Evolutionary conservation across 768 basidiomycete species (phyloP).

Genomic region (Mycena epipterygia): DNA sequence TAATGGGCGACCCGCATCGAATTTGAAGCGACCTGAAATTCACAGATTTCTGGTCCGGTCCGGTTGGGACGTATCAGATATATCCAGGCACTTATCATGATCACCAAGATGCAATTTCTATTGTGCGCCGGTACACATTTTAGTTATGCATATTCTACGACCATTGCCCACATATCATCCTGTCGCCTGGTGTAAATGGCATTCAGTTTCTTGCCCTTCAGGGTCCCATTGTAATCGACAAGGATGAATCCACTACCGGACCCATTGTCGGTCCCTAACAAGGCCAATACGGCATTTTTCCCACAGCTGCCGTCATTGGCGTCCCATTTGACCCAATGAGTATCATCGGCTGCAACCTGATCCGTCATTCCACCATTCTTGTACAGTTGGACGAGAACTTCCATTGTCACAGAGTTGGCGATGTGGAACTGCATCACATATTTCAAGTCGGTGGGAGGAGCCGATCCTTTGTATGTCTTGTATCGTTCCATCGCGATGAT

Average conservation of each 20-base stretch:
- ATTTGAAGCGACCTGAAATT: too few relatives aligned
- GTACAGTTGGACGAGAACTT: not conserved
- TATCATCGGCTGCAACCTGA: not conserved
- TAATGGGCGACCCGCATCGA: too few relatives aligned
- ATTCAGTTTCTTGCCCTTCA: not conserved
- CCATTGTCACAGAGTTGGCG: not conserved
- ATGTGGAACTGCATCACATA: slow-evolving; percentile 1
- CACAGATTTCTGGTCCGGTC: too few relatives aligned
- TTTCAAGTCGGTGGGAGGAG: not conserved
- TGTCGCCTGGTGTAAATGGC: not conserved
- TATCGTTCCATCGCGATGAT: not conserved
- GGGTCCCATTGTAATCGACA: not conserved
- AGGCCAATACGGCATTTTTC: not conserved
- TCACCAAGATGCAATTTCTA: too few relatives aligned
- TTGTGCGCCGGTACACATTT: too few relatives aligned
- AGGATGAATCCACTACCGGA: not conserved
- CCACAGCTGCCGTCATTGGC: not conserved
- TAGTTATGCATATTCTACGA: not conserved
- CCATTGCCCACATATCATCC: not conserved
- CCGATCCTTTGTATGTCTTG: not conserved
- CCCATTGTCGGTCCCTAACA: not conserved
- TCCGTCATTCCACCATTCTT: not conserved
- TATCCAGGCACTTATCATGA: too few relatives aligned
- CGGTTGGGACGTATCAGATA: too few relatives aligned
- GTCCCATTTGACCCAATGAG: not conserved